Evolutionary conservation across 768 basidiomycete genomes (phyloP), one percentile per base, ranked within the genome.

Genomic region (Boletus sp.): DNA sequence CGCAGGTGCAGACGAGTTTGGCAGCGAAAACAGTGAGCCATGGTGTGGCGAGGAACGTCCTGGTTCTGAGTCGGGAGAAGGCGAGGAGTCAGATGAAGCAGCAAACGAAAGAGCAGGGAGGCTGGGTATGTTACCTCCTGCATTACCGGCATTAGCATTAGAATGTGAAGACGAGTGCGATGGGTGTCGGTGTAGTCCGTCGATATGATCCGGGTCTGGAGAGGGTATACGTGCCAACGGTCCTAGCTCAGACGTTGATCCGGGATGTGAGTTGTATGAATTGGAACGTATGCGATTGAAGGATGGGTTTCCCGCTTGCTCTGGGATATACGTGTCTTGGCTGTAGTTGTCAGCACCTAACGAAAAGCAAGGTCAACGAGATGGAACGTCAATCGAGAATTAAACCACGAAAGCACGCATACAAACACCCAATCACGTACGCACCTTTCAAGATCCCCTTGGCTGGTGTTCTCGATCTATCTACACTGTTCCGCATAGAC

Each of bases 1-100:
- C 6, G 89, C 86, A 0, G 97, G 96, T 1, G 94, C 94, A 11
- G 94, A 97, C 15, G 90, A 92, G 73, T 78, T 84, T n/a, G 94
- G 86, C 66, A 95, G 86, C 59, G 81, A 85, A 77, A 93, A 96
- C 29, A 92, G 77, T 3, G 76, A 67, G 42, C 73, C 71, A 29
- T 67, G 64, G 37, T 78, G 71, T 32, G 75, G 69, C 24, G 70
- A 67, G 17, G 71, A 66, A 56, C 70, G 72, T 54, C 71, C 72
- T 37, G 72, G 65, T 58, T 77, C 72, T 60, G 77, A 58, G 18
- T 80, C 55, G 74, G 70, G 47, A 75, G 54, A 73, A 57, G 39
- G 72, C 33, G 67, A 70, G 62, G 62, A 47, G 64, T 57, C 73
- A 73, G 56, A 76, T 62, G 66, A 63, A 7, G 74, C 65, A 30